These are phyloP conservation scores for Penicillium sp. DNA, from an alignment of 2,329 filamentous ascomycete species.

Conservation along the genomic window DNA sequence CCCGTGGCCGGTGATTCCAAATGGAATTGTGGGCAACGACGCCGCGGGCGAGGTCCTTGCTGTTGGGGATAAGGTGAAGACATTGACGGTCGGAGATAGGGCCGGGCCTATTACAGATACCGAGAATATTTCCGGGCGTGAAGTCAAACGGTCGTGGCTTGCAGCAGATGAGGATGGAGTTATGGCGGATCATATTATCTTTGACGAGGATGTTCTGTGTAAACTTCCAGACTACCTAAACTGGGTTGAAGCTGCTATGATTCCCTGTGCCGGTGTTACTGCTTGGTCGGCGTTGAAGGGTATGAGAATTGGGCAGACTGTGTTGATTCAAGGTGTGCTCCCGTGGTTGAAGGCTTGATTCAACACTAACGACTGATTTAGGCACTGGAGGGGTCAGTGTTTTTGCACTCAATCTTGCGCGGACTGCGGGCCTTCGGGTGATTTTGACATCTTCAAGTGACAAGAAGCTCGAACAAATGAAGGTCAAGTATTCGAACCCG, in stretches of 20 bases:
- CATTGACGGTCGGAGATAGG: constrained; percentile 36
- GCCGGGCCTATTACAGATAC: constrained; percentile 43
- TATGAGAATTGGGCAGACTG: constrained; percentile 38
- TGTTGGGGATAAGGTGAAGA: constrained; percentile 36
- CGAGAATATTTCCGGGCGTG: constrained; percentile 41
- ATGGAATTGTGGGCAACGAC: constrained; percentile 42
- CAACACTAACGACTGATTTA: constrained; percentile 6
- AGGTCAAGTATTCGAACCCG: constrained; percentile 21
- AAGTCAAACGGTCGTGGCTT: constrained; percentile 42
- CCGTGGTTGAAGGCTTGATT: no score
- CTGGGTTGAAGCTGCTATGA: constrained; percentile 37
- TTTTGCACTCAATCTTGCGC: constrained; percentile 37
- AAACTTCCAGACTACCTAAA: constrained; percentile 40
- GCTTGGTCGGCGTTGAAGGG: constrained; percentile 48
- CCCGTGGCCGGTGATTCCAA: constrained; percentile 39
- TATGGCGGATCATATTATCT: constrained; percentile 44
- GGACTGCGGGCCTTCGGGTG: constrained; percentile 33
- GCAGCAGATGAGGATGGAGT: constrained; percentile 48
- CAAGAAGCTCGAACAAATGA: constrained; percentile 32
- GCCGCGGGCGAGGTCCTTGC: constrained; percentile 44
- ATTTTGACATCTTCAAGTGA: constrained; percentile 42
- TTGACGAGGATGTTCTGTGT: constrained; percentile 38
- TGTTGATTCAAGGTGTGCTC: constrained; percentile 45
- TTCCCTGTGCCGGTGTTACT: constrained; percentile 48
- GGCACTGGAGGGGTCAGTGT: constrained; percentile 39